Evolutionary conservation across 108 stramenopile species (phyloP), one percentile per base, ranked within the genome.

Genomic region (Nitzschia inconspicua): DNA sequence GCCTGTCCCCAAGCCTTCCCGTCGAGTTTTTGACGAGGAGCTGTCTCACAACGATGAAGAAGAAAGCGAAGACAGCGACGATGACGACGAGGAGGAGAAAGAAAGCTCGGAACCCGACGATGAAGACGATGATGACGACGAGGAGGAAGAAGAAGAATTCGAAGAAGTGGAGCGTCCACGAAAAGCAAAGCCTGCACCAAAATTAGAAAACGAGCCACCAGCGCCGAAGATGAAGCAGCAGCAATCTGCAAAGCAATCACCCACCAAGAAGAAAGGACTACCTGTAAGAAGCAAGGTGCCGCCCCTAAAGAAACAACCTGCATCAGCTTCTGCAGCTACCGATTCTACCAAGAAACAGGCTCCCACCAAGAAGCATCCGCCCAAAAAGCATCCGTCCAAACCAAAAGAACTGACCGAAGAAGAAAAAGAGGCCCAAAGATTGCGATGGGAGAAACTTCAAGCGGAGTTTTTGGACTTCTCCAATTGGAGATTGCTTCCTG

Each of bases 401-500:
- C 1, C 62, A 11, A 25, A 22, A 28, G 49, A 8, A 1, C n/a
- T 26, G 10, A n/a, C 30, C 5, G 62, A 2, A 0, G 37, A 35
- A 49, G 20, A 46, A 3, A 9, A 27, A 1, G 32, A 19, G 0
- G 23, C 41, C 4, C 57, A 39, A 28, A 41, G 29, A 3, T 29
- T 37, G 14, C 57, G 57, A 3, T 58, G 41, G 41, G 57, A 58
- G 30, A 41, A 58, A 44, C 34, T 65, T 18, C 28, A 47, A 23
- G 25, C 23, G 2, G 64, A 65, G 32, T 65, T 65, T 22, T 25
- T 65, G 8, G 13, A 8, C 6, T 65, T 31, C 37, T 55, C 64
- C 43, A 65, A 65, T 23, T 65, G 44, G 41, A 36, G 64, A 32
- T 46, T 65, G 31, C 53, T 65, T 9, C 64, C 64, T 13, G 41